Percentiles rank a stretch among this genome's conserved stretches.
Conservation (phyloP, 2,329 filamentous ascomycete genomes). For the Aspergillus thermomutatus region DNA sequence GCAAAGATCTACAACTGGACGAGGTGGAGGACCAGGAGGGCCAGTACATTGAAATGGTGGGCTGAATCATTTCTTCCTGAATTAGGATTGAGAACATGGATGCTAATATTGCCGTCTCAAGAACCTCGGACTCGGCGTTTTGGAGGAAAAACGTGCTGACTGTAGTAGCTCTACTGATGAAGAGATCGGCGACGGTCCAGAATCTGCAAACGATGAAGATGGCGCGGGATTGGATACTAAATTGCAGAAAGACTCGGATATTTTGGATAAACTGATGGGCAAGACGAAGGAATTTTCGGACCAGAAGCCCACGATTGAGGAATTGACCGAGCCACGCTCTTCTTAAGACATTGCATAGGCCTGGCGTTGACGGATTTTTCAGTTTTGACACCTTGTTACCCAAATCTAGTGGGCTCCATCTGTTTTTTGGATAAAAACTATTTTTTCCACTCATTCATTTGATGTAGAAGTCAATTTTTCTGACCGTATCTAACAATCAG, state of each 20-base stretch:
- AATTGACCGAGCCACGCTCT: conserved; percentile 26
- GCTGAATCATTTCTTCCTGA: conserved; percentile 6
- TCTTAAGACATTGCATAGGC: background rate
- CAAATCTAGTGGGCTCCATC: background rate
- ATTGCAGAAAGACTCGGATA: conserved; percentile 21
- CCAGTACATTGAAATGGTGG: conserved; percentile 44
- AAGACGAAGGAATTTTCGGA: conserved; percentile 26
- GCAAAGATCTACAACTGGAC: conserved; percentile 32
- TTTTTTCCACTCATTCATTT: background rate
- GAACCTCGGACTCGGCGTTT: conserved; percentile 45
- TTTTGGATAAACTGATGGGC: conserved; percentile 38
- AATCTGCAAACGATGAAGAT: conserved; percentile 6
- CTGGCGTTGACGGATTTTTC: background rate
- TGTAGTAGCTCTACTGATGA: conserved; percentile 16
- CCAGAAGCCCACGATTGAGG: conserved; percentile 36
- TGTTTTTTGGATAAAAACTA: background rate
- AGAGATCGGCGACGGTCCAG: conserved; percentile 12
- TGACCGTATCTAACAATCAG: background rate
- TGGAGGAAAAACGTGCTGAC: conserved; percentile 37
- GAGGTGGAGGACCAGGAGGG: conserved; percentile 31
- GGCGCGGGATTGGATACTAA: conserved; percentile 12
- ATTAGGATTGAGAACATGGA: background rate
- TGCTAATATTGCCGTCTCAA: conserved; percentile 11
- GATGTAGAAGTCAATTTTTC: background rate
- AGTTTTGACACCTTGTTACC: background rate